Evolutionary conservation across 345 rosid genomes (phyloP).

Genomic region (Acer saccharum): DNA sequence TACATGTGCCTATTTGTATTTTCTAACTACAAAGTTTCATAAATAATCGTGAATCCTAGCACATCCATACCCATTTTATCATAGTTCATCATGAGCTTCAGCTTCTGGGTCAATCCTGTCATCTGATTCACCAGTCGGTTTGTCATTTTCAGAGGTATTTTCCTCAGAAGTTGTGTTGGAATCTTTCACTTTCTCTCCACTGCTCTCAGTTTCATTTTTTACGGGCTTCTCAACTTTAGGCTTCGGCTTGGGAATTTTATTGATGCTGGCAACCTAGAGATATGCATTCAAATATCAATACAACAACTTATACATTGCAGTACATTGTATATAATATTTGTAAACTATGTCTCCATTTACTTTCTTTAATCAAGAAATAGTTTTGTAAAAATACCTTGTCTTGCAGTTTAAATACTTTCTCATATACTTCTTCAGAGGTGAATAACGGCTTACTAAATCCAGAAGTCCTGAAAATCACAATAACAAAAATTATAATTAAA

Average conservation of each 20-base stretch:
- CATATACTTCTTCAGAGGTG: conserved; percentile 78
- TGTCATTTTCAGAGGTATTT: conserved; percentile 20
- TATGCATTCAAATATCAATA: background rate
- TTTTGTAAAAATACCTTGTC: conserved; percentile 60
- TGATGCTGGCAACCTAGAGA: conserved; percentile 58
- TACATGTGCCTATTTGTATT: background rate
- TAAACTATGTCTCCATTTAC: background rate
- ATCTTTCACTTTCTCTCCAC: conserved; percentile 28
- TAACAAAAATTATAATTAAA: background rate
- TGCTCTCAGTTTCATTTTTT: conserved; percentile 57
- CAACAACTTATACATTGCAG: background rate
- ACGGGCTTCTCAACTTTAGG: conserved; percentile 75
- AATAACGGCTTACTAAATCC: conserved; percentile 59
- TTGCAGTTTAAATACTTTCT: conserved; percentile 60
- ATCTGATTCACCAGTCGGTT: conserved; percentile 33
- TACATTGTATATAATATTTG: background rate
- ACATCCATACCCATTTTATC: conserved; percentile 19
- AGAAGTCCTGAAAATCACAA: conserved; percentile 47
- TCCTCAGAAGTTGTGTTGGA: conserved; percentile 42
- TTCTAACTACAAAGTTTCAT: conserved; percentile 5
- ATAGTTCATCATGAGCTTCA: conserved; percentile 67
- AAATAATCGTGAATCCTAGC: background rate
- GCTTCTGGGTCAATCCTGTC: conserved; percentile 31
- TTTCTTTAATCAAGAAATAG: background rate
- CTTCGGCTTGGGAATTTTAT: conserved; percentile 88